Percentiles rank a stretch among this genome's conserved stretches.
These are phyloP conservation scores for Gnomoniopsis smithogilvyi DNA, from an alignment of 2,329 filamentous ascomycete species.

Conservation along the genomic window DNA sequence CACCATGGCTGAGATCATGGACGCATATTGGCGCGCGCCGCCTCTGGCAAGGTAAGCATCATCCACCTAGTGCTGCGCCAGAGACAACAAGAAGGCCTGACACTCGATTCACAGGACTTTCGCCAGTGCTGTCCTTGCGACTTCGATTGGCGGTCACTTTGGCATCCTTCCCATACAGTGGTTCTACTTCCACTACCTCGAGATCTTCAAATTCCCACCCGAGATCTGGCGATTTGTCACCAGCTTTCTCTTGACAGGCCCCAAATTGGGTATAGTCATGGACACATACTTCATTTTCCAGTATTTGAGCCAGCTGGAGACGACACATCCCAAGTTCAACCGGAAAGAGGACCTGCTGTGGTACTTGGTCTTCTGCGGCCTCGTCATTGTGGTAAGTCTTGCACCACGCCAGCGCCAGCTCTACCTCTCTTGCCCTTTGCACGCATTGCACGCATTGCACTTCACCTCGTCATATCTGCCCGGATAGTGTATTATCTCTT, in stretches of 20 bases:
- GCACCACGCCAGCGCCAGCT: neutral
- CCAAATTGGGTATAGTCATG: constrained; percentile 54
- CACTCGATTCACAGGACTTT: constrained; percentile 53
- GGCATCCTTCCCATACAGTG: constrained; percentile 48
- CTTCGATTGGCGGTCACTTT: constrained; percentile 60
- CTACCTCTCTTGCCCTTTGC: constrained; percentile 42
- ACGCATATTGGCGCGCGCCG: constrained; percentile 38
- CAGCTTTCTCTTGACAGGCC: constrained; percentile 39
- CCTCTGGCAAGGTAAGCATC: constrained; percentile 37
- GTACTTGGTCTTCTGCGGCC: constrained; percentile 72
- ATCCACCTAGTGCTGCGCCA: neutral
- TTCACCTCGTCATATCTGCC: constrained; percentile 67
- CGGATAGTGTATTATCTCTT: constrained; percentile 62
- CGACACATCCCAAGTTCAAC: constrained; percentile 65
- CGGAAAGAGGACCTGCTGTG: constrained; percentile 76
- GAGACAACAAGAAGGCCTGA: neutral
- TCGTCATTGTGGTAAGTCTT: constrained; percentile 72
- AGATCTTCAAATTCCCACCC: constrained; percentile 53
- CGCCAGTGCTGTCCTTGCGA: constrained; percentile 59
- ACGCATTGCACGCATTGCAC: constrained; percentile 8
- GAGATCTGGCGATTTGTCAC: constrained; percentile 42
- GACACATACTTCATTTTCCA: constrained; percentile 79
- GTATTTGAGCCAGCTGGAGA: constrained; percentile 74
- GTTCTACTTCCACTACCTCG: constrained; percentile 51
- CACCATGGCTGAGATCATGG: constrained; percentile 37